A percentile compares a stretch with the other conserved stretches of the same genome.
Evolutionary conservation across 495 filamentous ascomycete genomes (phyloP).

Genomic region (Amphirosellinia nigrospora): DNA sequence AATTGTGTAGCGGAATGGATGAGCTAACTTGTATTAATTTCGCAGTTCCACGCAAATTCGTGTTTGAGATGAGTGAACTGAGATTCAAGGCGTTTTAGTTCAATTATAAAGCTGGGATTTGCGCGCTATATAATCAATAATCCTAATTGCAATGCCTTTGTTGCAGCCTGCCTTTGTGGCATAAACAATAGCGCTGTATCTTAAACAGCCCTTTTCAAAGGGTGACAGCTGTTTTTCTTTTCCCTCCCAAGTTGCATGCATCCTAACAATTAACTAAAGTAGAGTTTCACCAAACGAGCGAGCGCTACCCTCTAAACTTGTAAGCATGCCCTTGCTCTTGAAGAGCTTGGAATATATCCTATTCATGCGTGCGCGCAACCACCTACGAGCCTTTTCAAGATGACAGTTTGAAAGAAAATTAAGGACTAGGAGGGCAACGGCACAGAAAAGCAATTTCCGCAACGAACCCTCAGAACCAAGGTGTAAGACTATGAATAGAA

Average conservation of each 20-base stretch:
- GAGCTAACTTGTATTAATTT: not conserved
- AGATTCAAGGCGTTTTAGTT: not conserved
- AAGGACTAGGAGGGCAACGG: no score
- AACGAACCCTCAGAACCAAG: no score
- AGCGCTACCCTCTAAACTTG: not conserved
- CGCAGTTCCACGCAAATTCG: not conserved
- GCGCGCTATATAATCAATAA: not conserved
- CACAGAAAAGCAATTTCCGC: no score
- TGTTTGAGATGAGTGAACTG: not conserved
- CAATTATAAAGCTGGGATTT: not conserved
- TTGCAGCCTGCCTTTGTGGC: not conserved
- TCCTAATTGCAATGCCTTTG: constrained; percentile 7
- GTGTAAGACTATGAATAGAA: no score
- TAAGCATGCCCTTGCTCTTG: not conserved
- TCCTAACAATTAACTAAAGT: not conserved
- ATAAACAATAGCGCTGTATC: not conserved
- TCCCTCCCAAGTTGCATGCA: not conserved
- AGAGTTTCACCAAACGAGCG: not conserved
- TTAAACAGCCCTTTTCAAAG: not conserved
- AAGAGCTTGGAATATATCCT: not conserved
- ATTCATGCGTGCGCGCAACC: no score
- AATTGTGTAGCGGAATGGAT: not conserved
- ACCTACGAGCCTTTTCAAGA: no score
- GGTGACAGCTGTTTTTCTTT: not conserved
- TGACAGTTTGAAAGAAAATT: not conserved